A percentile compares a stretch with the other conserved stretches of the same genome.
phyloP scores from a whole-genome alignment of 2,329 filamentous ascomycete species.

The Colletotrichum australisinense region DNA sequence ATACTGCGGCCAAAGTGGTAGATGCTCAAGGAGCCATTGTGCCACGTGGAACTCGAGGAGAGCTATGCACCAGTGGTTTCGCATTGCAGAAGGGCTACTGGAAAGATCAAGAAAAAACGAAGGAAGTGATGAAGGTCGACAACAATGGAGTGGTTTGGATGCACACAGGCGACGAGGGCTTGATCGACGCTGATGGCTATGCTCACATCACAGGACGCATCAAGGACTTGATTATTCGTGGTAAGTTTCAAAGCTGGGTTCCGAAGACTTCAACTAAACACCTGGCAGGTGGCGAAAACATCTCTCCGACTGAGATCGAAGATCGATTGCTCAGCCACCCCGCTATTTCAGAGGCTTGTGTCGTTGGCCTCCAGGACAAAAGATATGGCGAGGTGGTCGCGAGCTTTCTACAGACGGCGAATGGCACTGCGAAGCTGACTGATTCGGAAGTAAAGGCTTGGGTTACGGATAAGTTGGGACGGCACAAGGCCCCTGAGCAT shows the following conservation, averaged over 20 bases:
- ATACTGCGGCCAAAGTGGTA: constrained; percentile 72
- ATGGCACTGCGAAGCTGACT: too few species aligned
- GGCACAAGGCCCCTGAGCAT: too few species aligned
- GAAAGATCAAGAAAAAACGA: constrained; percentile 56
- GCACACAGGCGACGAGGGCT: constrained; percentile 65
- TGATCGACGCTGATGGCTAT: constrained; percentile 57
- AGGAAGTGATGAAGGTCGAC: constrained; percentile 41
- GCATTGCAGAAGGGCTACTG: constrained; percentile 71
- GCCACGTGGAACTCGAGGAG: constrained; percentile 65
- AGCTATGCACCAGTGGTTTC: constrained; percentile 75
- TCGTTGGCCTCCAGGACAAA: too few species aligned
- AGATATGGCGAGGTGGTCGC: too few species aligned
- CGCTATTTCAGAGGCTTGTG: too few species aligned
- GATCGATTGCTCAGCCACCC: too few species aligned
- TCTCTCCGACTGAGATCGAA: too few species aligned
- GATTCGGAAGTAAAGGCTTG: too few species aligned
- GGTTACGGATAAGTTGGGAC: too few species aligned
- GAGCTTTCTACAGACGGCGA: too few species aligned
- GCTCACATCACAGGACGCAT: constrained; percentile 73
- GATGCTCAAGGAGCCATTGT: constrained; percentile 65
- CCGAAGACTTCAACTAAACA: too few species aligned
- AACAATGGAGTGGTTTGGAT: constrained; percentile 62
- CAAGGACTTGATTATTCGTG: constrained; percentile 60
- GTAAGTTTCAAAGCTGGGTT: neutral
- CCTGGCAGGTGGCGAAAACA: too few species aligned